Conservation (phyloP, 371 early-diverging fungal species). For the Modicella reniformis region DNA sequence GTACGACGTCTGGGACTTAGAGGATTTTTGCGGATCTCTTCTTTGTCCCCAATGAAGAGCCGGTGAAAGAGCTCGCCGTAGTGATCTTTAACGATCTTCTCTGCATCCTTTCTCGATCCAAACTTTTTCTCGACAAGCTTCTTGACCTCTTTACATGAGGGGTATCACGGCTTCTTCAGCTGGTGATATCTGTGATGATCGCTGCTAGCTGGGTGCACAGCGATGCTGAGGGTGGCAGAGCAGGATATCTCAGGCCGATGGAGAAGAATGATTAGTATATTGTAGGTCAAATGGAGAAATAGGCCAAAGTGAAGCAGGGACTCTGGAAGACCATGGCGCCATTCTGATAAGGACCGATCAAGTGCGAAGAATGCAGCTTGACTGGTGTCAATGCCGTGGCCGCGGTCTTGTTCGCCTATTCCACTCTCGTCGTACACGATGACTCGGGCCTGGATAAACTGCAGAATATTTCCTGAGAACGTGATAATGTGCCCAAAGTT, state of each 20-base stretch:
- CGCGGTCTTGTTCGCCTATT: slow-evolving; percentile 19
- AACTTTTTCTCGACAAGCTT: too few species aligned
- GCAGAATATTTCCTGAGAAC: slow-evolving; percentile 34
- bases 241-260: slow-evolving; percentile 71
- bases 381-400: slow-evolving; percentile 18
- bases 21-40: too few species aligned
- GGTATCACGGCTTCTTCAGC: too few species aligned
- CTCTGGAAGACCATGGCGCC: slow-evolving; percentile 62
- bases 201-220: slow-evolving; percentile 68
- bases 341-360: slow-evolving; percentile 60
- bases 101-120: too few species aligned
- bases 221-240: slow-evolving; percentile 62
- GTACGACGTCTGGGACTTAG: too few species aligned
- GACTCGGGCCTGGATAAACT: slow-evolving; percentile 28
- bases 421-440: not conserved
- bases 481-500: slow-evolving; percentile 29
- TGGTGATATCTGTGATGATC: slow-evolving; percentile 65
- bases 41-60: too few species aligned
- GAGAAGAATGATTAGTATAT: slow-evolving; percentile 77
- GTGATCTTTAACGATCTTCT: too few species aligned
- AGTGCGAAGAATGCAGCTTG: slow-evolving; percentile 52
- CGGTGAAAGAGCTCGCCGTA: too few species aligned
- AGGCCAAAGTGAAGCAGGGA: slow-evolving; percentile 60
- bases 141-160: too few species aligned
- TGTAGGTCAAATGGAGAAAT: slow-evolving; percentile 74